phyloP scores from a whole-genome alignment of 163 green algal genomes.

The Chlorella variabilis region DNA sequence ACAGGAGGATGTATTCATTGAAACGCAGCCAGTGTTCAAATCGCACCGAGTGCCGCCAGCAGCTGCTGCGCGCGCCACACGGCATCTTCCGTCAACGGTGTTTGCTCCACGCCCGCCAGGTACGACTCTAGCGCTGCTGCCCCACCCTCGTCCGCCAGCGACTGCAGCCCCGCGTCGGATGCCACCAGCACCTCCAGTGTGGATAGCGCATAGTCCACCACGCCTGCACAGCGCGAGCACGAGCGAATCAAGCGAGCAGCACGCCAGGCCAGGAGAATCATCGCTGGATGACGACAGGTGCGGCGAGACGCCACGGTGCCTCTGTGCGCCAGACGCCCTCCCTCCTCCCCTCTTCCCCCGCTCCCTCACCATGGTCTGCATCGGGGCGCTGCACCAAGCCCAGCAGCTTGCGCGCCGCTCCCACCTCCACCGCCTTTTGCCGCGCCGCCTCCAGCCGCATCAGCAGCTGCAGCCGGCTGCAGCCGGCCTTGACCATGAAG shows the following conservation, averaged over 20 bases:
- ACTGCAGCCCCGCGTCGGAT: constrained; percentile 7
- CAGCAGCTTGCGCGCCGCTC: constrained; percentile 28
- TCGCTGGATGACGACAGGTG: no score
- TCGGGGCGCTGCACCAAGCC: constrained; percentile 13
- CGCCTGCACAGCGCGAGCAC: background rate
- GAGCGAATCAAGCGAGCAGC: background rate
- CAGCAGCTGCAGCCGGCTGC: constrained; percentile 33
- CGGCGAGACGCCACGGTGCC: no score
- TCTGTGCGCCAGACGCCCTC: no score
- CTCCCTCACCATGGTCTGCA: background rate
- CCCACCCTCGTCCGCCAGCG: constrained; percentile 6
- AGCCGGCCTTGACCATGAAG: constrained; percentile 34
- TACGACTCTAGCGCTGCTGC: background rate
- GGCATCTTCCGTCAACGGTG: constrained; percentile 5
- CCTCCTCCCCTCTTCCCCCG: no score
- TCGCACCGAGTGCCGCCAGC: constrained; percentile 10
- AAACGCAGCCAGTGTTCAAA: no score
- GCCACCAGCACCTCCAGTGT: background rate
- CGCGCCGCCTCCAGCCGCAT: constrained; percentile 14
- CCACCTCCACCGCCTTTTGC: constrained; percentile 9
- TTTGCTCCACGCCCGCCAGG: background rate
- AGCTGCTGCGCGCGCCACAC: constrained; percentile 1
- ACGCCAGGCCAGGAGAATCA: no score
- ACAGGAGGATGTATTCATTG: no score
- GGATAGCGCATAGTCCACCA: background rate